Evolutionary conservation across 306 rosid genomes (phyloP).

Genomic region (Lupinus albus): DNA sequence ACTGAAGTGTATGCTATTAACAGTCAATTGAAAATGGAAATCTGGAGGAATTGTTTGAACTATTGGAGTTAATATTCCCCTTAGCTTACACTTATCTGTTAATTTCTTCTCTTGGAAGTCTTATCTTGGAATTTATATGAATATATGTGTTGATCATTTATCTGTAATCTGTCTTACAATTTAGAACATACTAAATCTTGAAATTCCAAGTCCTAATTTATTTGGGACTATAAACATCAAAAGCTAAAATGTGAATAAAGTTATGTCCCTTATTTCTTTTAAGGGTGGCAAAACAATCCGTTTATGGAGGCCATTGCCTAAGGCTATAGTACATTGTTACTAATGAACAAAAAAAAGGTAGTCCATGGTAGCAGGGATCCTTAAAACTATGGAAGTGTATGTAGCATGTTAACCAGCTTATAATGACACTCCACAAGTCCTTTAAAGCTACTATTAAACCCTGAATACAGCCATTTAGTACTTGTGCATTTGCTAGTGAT

Average conservation of each 20-base stretch:
- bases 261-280: background rate
- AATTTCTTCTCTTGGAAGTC: conserved; percentile 42
- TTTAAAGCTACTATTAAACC: background rate
- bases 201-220: conserved; percentile 33
- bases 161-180: conserved; percentile 29
- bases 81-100: conserved; percentile 47
- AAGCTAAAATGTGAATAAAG: conserved; percentile 30
- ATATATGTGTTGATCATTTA: conserved; percentile 29
- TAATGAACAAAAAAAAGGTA: no score
- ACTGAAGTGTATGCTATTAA: conserved; percentile 49
- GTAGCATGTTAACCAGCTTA: no score
- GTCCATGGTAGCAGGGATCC: no score
- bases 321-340: background rate
- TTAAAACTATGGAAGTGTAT: no score
- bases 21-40: conserved; percentile 51
- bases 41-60: conserved; percentile 51
- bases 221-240: conserved; percentile 2
- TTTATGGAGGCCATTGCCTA: background rate
- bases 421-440: no score
- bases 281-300: no score
- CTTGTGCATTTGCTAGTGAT: background rate
- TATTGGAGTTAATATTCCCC: conserved; percentile 40
- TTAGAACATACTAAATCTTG: conserved; percentile 21
- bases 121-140: conserved; percentile 47
- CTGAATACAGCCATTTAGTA: background rate